A percentile compares a stretch with the other conserved stretches of the same genome.
These are phyloP conservation scores for Raffaelea arxii DNA, from an alignment of 2,329 filamentous ascomycete species.

Conservation along the genomic window DNA sequence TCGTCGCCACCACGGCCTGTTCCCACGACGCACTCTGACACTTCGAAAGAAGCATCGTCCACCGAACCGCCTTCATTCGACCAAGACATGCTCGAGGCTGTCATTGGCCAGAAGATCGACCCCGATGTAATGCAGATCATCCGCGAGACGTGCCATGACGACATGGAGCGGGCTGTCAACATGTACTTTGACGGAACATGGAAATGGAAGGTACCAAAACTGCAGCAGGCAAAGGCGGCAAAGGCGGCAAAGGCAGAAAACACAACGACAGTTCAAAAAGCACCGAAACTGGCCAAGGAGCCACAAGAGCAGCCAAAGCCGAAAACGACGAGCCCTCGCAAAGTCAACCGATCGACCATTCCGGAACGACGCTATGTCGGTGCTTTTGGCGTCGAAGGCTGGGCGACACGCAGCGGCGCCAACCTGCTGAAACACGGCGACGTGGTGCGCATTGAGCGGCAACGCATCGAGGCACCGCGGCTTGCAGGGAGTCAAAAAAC, in stretches of 20 bases:
- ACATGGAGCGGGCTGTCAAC: slow-evolving; percentile 54
- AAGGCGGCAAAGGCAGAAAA: background rate
- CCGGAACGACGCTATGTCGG: slow-evolving; percentile 64
- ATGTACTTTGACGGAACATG: slow-evolving; percentile 64
- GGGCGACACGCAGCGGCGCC: slow-evolving; percentile 78
- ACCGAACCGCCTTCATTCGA: slow-evolving; percentile 38
- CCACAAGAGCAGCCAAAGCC: too few species aligned
- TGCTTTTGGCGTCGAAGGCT: slow-evolving; percentile 82
- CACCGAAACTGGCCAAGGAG: too few species aligned
- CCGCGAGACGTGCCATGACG: slow-evolving; percentile 42
- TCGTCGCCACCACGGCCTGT: background rate
- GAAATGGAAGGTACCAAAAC: slow-evolving; percentile 18
- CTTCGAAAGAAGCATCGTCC: slow-evolving; percentile 1
- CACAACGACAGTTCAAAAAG: background rate
- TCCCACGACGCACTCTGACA: background rate
- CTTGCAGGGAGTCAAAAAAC: slow-evolving; percentile 23
- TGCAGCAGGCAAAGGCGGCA: background rate
- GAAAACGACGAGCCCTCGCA: slow-evolving; percentile 6
- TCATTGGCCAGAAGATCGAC: slow-evolving; percentile 48
- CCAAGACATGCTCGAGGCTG: slow-evolving; percentile 44
- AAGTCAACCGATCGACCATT: slow-evolving; percentile 15
- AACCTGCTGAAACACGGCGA: slow-evolving; percentile 74
- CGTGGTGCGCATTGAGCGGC: slow-evolving; percentile 73
- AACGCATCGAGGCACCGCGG: slow-evolving; percentile 56
- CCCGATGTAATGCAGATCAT: slow-evolving; percentile 38